Percentiles rank a stretch among this genome's conserved stretches.
Conservation (phyloP, 164 flowering plant genomes). For the Vitis labrusca region DNA sequence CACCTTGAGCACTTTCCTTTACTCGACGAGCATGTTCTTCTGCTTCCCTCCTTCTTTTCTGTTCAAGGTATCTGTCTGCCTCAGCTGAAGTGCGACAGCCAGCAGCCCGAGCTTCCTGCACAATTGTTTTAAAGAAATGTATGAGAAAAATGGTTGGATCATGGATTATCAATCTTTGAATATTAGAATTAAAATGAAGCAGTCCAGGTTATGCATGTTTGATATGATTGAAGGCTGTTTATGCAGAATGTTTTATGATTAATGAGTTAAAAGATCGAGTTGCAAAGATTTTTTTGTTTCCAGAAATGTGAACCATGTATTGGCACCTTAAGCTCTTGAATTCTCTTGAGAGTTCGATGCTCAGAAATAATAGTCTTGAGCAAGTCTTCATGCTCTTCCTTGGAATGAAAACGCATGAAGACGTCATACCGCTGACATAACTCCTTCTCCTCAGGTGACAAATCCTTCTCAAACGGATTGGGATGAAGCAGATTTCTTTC, state of each 20-base stretch:
- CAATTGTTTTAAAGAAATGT: not conserved
- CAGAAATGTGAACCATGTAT: not conserved
- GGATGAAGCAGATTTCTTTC: conserved; percentile 40
- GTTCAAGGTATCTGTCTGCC: conserved; percentile 65
- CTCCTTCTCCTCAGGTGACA: conserved; percentile 36
- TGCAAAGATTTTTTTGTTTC: not conserved
- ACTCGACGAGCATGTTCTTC: conserved; percentile 55
- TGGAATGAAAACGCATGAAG: conserved; percentile 44
- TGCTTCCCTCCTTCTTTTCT: conserved; percentile 60
- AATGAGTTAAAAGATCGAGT: not conserved
- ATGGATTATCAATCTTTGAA: not conserved
- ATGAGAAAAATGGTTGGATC: not conserved
- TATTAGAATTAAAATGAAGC: not conserved
- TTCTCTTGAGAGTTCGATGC: conserved; percentile 32
- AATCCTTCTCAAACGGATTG: conserved; percentile 36
- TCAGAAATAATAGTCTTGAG: conserved; percentile 29
- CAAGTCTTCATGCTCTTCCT: conserved; percentile 42
- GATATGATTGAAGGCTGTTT: not conserved
- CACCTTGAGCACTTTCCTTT: conserved; percentile 19
- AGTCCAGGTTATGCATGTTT: not conserved
- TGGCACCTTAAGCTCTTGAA: conserved; percentile 38
- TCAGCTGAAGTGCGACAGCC: conserved; percentile 77
- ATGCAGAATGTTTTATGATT: not conserved
- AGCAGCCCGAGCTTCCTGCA: conserved; percentile 83
- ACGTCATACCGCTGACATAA: conserved; percentile 31